Percentiles rank a stretch among this genome's conserved stretches.
phyloP scores from a whole-genome alignment of 306 rosid species.

The Medicago ruthenica region DNA sequence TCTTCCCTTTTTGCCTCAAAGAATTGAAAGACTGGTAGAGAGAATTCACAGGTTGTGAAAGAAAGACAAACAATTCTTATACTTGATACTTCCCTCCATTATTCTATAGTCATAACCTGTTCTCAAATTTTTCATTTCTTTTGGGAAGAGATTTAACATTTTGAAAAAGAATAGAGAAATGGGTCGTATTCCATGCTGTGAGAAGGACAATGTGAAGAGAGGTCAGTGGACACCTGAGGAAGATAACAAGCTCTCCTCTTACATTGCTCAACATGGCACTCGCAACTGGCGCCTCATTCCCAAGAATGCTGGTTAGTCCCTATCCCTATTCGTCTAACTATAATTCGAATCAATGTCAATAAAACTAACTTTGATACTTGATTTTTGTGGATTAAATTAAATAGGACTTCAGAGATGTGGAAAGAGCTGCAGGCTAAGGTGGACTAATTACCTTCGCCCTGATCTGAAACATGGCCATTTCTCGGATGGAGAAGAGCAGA shows the following conservation, averaged over 20 bases:
- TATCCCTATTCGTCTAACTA: neutral
- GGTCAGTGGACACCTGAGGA: conserved; percentile 99
- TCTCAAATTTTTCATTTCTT: conserved; percentile 20
- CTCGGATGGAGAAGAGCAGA: conserved; percentile 80
- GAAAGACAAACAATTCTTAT: conserved; percentile 40
- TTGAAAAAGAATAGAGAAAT: conserved; percentile 44
- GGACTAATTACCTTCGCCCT: conserved; percentile 44
- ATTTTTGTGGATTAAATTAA: neutral
- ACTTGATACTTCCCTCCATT: conserved; percentile 25
- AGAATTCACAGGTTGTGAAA: conserved; percentile 37
- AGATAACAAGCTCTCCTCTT: conserved; percentile 86
- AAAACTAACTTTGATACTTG: neutral
- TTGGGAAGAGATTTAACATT: conserved; percentile 29
- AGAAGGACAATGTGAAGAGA: conserved; percentile 79
- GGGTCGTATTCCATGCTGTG: conserved; percentile 95
- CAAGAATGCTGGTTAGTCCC: conserved; percentile 29
- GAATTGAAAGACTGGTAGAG: conserved; percentile 53
- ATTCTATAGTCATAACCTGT: conserved; percentile 33
- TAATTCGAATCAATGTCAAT: neutral
- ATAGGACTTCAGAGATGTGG: conserved; percentile 33
- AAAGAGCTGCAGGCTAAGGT: conserved; percentile 34
- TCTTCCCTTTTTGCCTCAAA: conserved; percentile 49
- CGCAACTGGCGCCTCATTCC: conserved; percentile 61
- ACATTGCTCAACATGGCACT: conserved; percentile 60
- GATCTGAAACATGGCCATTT: conserved; percentile 94